phyloP scores from a whole-genome alignment of 225 moss, liverwort and hornwort species.

The Physcomitrium patens region DNA sequence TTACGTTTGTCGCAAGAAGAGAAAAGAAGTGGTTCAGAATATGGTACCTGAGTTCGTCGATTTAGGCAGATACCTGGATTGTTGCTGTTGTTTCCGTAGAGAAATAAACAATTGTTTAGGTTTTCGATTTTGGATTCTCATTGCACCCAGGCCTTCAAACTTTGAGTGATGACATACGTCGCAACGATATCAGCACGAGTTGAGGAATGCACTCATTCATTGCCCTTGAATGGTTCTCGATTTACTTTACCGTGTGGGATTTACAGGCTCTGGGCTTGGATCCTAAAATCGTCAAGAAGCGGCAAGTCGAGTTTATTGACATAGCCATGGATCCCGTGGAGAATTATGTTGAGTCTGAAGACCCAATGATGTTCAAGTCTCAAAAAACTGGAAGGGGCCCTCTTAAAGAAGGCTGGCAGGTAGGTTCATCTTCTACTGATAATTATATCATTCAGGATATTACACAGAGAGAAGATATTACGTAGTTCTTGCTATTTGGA shows the following conservation, averaged over 20 bases:
- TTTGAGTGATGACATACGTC: too few relatives aligned
- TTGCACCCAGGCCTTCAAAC: too few relatives aligned
- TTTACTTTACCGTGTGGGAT: neutral
- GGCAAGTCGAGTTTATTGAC: constrained; percentile 96
- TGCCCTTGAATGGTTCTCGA: too few relatives aligned
- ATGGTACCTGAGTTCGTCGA: neutral
- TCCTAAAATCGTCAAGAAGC: constrained; percentile 84
- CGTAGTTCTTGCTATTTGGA: too few relatives aligned
- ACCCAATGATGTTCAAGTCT: constrained; percentile 86
- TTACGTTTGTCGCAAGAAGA: constrained; percentile 16
- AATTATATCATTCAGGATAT: constrained; percentile 8
- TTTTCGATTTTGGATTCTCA: neutral
- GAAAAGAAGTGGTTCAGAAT: neutral
- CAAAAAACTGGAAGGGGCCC: constrained; percentile 83
- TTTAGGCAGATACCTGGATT: neutral
- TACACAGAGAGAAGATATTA: too few relatives aligned
- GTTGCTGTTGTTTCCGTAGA: neutral
- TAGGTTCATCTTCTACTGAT: constrained; percentile 28
- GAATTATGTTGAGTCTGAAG: constrained; percentile 80
- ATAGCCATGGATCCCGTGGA: constrained; percentile 91
- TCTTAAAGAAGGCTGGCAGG: constrained; percentile 78
- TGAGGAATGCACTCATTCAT: too few relatives aligned
- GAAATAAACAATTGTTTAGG: constrained; percentile 1
- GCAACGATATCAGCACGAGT: too few relatives aligned
- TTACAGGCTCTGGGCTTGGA: constrained; percentile 76